phyloP scores from a whole-genome alignment of 768 basidiomycete genomes.

The Lyophyllum shimeji region DNA sequence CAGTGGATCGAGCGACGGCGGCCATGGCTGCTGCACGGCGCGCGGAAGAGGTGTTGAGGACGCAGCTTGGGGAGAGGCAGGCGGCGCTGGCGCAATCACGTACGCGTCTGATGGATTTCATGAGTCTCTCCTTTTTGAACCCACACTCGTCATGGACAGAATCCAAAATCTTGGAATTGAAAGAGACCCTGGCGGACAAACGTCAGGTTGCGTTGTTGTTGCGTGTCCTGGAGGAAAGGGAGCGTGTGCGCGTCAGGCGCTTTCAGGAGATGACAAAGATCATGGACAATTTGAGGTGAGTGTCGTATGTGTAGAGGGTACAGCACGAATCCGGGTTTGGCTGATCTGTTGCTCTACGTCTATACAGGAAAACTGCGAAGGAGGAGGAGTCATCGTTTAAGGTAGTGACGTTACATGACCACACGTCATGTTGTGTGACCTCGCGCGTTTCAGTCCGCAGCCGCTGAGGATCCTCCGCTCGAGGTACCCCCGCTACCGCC shows the following conservation, averaged over 20 bases:
- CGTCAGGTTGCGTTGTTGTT: constrained; percentile 21
- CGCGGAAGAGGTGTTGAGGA: background rate
- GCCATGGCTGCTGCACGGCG: background rate
- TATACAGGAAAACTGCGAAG: background rate
- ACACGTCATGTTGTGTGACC: background rate
- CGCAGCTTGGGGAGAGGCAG: constrained; percentile 15
- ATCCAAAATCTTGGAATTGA: background rate
- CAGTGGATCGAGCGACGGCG: constrained; percentile 3
- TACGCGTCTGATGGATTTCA: too few species aligned
- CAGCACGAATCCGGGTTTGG: background rate
- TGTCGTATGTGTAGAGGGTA: too few species aligned
- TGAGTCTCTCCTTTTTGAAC: too few species aligned
- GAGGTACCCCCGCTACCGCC: background rate
- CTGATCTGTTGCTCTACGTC: background rate
- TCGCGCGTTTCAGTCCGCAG: background rate
- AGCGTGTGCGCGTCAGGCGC: constrained; percentile 24
- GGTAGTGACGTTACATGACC: background rate
- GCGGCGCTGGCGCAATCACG: constrained; percentile 7
- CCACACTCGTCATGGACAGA: background rate
- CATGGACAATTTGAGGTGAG: constrained; percentile 19
- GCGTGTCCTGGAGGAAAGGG: constrained; percentile 23
- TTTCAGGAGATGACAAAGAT: constrained; percentile 19
- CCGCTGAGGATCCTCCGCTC: background rate
- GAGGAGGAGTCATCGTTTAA: background rate
- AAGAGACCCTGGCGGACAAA: constrained; percentile 9